A percentile compares a stretch with the other conserved stretches of the same genome.
phyloP scores from a whole-genome alignment of 441 rosid species.

The Dalechampia spathulata region DNA sequence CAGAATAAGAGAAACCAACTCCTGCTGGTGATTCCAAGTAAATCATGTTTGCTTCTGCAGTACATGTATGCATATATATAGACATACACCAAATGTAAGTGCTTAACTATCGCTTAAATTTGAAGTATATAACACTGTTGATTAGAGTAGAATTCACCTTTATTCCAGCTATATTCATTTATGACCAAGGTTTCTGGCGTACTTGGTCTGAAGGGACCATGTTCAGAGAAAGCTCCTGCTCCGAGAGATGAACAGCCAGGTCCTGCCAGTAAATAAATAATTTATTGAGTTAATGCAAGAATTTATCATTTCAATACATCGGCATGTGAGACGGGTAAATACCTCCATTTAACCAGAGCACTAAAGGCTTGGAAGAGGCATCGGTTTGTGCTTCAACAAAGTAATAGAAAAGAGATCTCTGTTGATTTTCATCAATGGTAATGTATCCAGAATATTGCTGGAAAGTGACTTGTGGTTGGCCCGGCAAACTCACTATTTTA shows the following conservation, averaged over 20 bases:
- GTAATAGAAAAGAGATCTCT: slow-evolving; percentile 25
- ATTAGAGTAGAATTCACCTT: slow-evolving; percentile 19
- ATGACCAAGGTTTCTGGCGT: slow-evolving; percentile 22
- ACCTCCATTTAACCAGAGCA: slow-evolving; percentile 33
- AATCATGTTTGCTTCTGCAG: slow-evolving; percentile 45
- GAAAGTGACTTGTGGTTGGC: slow-evolving; percentile 24
- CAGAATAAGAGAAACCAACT: slow-evolving; percentile 52
- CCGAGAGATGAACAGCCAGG: slow-evolving; percentile 34
- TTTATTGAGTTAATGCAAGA: too few relatives aligned
- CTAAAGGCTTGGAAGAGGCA: slow-evolving; percentile 21
- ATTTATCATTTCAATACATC: too few relatives aligned
- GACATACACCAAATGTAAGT: too few relatives aligned
- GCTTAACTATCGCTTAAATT: too few relatives aligned
- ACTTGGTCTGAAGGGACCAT: slow-evolving; percentile 51
- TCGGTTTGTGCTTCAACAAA: slow-evolving; percentile 26
- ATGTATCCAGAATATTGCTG: slow-evolving; percentile 27
- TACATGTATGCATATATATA: too few relatives aligned
- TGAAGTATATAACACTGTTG: too few relatives aligned
- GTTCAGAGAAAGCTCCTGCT: slow-evolving; percentile 43
- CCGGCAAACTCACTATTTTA: slow-evolving; percentile 13
- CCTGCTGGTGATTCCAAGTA: slow-evolving; percentile 53
- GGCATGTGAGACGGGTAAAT: not conserved
- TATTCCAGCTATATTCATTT: slow-evolving; percentile 50
- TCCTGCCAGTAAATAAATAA: slow-evolving; percentile 6
- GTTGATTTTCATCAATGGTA: slow-evolving; percentile 18